Conservation (phyloP, 345 rosid species). For the Pistacia vera region DNA sequence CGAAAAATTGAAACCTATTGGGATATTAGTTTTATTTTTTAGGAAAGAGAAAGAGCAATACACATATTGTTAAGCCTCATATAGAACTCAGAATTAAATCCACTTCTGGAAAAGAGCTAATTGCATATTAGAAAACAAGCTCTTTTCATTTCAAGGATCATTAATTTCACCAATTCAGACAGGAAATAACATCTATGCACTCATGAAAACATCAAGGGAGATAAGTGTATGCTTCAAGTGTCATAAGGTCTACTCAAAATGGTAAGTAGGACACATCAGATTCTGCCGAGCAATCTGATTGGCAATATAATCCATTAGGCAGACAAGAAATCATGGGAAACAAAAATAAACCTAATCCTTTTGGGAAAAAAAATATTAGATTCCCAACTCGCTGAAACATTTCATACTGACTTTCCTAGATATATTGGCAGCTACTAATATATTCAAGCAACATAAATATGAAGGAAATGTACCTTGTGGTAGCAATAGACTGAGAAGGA, state of each 20-base stretch:
- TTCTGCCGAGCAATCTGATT: background rate
- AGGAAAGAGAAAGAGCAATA: background rate
- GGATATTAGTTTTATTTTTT: background rate
- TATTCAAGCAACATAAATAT: too few species aligned
- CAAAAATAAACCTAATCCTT: too few species aligned
- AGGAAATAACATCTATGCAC: background rate
- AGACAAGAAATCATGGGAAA: too few species aligned
- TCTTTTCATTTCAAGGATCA: background rate
- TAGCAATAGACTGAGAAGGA: too few species aligned
- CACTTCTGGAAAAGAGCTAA: background rate
- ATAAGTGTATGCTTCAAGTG: background rate
- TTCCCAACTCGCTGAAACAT: too few species aligned
- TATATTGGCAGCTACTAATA: too few species aligned
- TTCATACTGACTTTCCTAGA: too few species aligned
- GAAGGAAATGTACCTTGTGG: too few species aligned
- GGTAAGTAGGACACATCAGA: background rate
- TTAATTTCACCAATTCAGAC: background rate
- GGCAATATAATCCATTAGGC: too few species aligned
- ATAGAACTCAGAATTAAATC: too few species aligned
- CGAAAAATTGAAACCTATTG: background rate
- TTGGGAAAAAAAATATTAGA: too few species aligned
- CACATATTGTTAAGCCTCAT: background rate
- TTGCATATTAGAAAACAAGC: background rate
- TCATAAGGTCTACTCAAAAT: background rate
- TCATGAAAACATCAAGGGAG: background rate